Base-by-base conservation (phyloP, 306 rosid genomes). In the Prosopis cineraria region DNA sequence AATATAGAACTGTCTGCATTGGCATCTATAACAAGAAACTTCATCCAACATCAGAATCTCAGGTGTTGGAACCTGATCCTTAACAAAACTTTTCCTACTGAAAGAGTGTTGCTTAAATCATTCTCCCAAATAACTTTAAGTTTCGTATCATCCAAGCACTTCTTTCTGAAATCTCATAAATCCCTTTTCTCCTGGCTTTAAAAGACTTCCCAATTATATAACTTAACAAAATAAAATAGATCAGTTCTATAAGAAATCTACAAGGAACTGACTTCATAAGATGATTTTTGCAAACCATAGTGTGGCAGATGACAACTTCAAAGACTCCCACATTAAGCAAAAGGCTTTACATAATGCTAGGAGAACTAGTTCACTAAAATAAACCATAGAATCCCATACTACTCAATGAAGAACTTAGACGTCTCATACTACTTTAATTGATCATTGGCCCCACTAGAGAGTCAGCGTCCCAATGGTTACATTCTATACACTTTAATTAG, bases 11-110 rank as follows among this genome's bases (percentile, higher is more conserved):
- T 60, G 66, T 25, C 52, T 59, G 20, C 20, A 48, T 30, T 43
- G 37, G 76, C 63, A 63, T 76, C 78, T 56, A 17, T 53, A 24
- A 70, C 59, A 65, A 76, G 62, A 76, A 47, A 71, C 53, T 36
- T 72, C 20, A 48, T 76, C 78, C 67, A 30, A 13, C 45, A 44
- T 47, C 45, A 76, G 63, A 71, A 22, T 55, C 72, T 80, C 63
- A 45, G 37, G 72, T 56, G 64, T 72, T 84, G 82, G 56, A 83
- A 56, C 52, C 73, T 22, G 27, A 75, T 79, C 75, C 33, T 75
- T 70, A 27, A 52, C 83, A 78, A 43, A 74, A 47, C 41, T 79
- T 39, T 41, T 68, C 72, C 72, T 6, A 4, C 27, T 24, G 72
- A 22, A 44, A 68, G 72, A 67, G 72, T 5, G 22, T 68, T 30